These are phyloP conservation scores for Xylaria cubensis DNA, from an alignment of 495 filamentous ascomycete genomes.

Conservation along the genomic window DNA sequence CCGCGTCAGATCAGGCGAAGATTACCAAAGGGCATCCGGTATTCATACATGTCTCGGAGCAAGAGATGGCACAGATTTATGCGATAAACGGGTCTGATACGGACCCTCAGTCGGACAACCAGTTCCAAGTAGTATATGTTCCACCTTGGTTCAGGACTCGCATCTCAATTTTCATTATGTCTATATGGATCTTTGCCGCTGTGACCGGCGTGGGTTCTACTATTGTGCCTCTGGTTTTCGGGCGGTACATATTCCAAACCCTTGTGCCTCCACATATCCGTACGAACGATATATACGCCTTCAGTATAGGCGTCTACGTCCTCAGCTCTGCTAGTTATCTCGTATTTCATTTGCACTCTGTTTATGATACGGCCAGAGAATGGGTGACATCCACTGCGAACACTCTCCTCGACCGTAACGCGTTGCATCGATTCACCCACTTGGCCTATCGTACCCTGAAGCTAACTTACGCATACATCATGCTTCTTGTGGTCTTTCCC, in stretches of 20 bases:
- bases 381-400: slow-evolving; percentile 34
- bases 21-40: slow-evolving; percentile 83
- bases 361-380: slow-evolving; percentile 46
- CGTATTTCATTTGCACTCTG: slow-evolving; percentile 58
- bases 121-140: slow-evolving; percentile 86
- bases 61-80: slow-evolving; percentile 70
- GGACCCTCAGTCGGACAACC: slow-evolving; percentile 70
- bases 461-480: slow-evolving; percentile 74
- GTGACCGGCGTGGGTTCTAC: slow-evolving; percentile 89
- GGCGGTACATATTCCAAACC: slow-evolving; percentile 73
- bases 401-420: slow-evolving; percentile 45
- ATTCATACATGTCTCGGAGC: slow-evolving; percentile 79
- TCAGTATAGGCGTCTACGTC: slow-evolving; percentile 84
- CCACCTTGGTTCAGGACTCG: slow-evolving; percentile 83
- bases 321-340: slow-evolving; percentile 70
- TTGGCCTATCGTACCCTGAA: slow-evolving; percentile 41
- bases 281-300: slow-evolving; percentile 95
- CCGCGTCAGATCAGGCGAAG: slow-evolving; percentile 90
- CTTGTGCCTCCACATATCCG: slow-evolving; percentile 70
- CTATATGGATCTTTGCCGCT: slow-evolving; percentile 93
- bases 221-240: slow-evolving; percentile 82
- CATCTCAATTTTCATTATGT: slow-evolving; percentile 83
- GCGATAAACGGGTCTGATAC: slow-evolving; percentile 56
- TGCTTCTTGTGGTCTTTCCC: slow-evolving; percentile 78
- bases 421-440: slow-evolving; percentile 38